Percentiles rank a stretch among this genome's conserved stretches.
phyloP scores from a whole-genome alignment of 495 filamentous ascomycete genomes.

The Bombardia bombarda region DNA sequence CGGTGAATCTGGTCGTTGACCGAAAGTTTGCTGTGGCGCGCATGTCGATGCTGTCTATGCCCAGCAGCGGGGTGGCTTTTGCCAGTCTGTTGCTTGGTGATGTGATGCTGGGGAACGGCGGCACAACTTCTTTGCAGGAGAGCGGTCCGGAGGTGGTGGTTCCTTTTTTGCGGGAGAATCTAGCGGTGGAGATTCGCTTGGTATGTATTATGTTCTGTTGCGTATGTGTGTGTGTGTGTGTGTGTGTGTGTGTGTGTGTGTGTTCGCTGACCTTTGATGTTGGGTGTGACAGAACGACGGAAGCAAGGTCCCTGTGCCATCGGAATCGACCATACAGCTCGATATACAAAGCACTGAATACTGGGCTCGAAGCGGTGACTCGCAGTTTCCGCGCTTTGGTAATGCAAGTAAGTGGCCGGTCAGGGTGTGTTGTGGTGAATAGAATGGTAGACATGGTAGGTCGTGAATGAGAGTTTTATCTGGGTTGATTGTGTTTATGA shows the following conservation, averaged over 20 bases:
- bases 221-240: background rate
- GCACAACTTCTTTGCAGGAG: background rate
- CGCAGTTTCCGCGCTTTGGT: slow-evolving; percentile 15
- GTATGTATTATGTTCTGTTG: slow-evolving; percentile 8
- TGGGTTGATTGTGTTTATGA: too few relatives aligned
- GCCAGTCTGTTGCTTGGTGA: slow-evolving; percentile 9
- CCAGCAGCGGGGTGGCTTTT: slow-evolving; percentile 6
- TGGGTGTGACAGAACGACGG: slow-evolving; percentile 9
- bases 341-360: slow-evolving; percentile 13
- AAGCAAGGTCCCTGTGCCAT: slow-evolving; percentile 1
- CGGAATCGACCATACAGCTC: slow-evolving; percentile 15
- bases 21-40: slow-evolving; percentile 11
- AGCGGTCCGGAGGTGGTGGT: slow-evolving; percentile 3
- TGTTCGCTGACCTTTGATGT: background rate
- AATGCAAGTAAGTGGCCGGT: slow-evolving; percentile 13
- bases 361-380: slow-evolving; percentile 3
- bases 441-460: too few relatives aligned
- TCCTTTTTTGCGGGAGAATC: slow-evolving; percentile 11
- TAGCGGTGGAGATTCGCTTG: slow-evolving; percentile 10
- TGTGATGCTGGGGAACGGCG: background rate
- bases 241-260: background rate
- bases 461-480: too few relatives aligned
- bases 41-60: slow-evolving; percentile 15
- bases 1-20: slow-evolving; percentile 21
- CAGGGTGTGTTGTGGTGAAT: background rate